Percentiles rank a stretch among this genome's conserved stretches.
Evolutionary conservation across 2,329 filamentous ascomycete genomes (phyloP).

Genomic region (Diaporthe sp.): DNA sequence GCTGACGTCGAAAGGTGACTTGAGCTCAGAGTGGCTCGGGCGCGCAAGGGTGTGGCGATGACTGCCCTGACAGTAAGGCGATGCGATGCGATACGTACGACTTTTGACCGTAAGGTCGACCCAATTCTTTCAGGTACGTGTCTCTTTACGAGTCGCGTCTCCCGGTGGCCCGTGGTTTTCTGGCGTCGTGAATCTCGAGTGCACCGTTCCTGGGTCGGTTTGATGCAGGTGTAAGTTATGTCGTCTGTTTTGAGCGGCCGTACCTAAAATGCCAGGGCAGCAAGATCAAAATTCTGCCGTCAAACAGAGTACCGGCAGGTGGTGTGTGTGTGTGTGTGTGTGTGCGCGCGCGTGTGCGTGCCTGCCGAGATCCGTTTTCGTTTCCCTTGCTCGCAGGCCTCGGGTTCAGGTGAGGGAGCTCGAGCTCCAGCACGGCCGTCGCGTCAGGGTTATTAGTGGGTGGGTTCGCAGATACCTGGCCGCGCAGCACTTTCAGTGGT

Average conservation of each 20-base stretch:
- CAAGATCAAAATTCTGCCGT: slow-evolving; percentile 25
- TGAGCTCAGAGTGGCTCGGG: slow-evolving; percentile 28
- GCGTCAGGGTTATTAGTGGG: slow-evolving; percentile 30
- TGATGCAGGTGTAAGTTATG: background rate
- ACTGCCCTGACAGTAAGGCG: slow-evolving; percentile 30
- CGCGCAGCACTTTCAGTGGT: background rate
- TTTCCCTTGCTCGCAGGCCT: background rate
- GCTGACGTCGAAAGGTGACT: slow-evolving; percentile 39
- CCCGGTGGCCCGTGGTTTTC: background rate
- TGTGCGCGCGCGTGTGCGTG: background rate
- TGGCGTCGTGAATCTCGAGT: background rate
- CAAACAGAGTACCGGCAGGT: background rate
- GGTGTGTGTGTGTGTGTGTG: slow-evolving; percentile 18
- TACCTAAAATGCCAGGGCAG: slow-evolving; percentile 2
- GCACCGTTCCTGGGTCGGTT: background rate
- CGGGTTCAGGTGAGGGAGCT: slow-evolving; percentile 1
- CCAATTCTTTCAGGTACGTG: background rate
- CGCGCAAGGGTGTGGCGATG: slow-evolving; percentile 14
- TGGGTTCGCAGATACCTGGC: slow-evolving; percentile 7
- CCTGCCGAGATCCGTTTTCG: slow-evolving; percentile 33
- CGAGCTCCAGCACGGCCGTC: background rate
- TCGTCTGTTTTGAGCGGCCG: background rate
- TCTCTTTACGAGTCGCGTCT: background rate
- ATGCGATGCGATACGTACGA: slow-evolving; percentile 15
- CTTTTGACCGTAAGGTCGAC: background rate